Conservation (phyloP, 371 early-diverging fungal genomes). For the Zychaea mexicana region DNA sequence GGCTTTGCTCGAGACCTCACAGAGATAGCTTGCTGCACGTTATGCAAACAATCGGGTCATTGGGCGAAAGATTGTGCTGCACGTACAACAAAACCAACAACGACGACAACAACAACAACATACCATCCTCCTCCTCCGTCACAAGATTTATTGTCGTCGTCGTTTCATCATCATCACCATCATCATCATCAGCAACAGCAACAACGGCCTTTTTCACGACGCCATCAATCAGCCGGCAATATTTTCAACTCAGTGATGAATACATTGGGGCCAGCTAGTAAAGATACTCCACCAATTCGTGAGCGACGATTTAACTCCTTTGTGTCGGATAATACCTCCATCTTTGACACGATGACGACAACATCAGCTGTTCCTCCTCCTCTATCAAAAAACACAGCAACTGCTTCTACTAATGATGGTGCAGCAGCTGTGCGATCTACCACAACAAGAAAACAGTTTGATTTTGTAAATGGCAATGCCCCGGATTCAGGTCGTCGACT, state of each 20-base stretch:
- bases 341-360: neutral
- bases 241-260: neutral
- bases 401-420: too few species aligned
- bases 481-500: slow-evolving; percentile 5
- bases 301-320: neutral
- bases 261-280: neutral
- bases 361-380: neutral
- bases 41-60: slow-evolving; percentile 19
- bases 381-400: too few species aligned
- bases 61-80: slow-evolving; percentile 16
- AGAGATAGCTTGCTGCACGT: slow-evolving; percentile 6
- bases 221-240: neutral
- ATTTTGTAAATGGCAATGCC: neutral
- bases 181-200: neutral
- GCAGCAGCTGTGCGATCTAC: neutral
- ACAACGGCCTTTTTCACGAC: neutral
- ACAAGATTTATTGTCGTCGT: neutral
- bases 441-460: neutral
- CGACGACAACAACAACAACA: neutral
- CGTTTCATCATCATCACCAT: neutral
- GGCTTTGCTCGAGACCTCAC: slow-evolving; percentile 17
- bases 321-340: neutral
- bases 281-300: neutral
- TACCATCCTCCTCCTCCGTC: neutral
- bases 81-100: too few species aligned